Conservation (phyloP, 768 basidiomycete genomes). For the Harrya chromipes region DNA sequence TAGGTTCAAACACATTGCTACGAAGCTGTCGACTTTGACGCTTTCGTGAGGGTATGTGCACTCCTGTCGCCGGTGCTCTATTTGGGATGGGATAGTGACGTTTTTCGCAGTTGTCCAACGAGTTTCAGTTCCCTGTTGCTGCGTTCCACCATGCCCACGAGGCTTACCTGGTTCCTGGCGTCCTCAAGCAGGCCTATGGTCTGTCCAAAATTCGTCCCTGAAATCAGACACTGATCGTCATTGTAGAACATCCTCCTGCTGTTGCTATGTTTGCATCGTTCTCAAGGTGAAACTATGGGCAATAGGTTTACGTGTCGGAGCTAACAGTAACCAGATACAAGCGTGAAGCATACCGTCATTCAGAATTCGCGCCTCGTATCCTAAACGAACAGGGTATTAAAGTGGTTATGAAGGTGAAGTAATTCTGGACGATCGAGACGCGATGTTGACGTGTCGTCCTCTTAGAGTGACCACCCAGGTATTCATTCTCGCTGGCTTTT, state of each 20-base stretch:
- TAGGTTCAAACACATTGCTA: slow-evolving; percentile 51
- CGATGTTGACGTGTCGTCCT: background rate
- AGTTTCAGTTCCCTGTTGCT: slow-evolving; percentile 74
- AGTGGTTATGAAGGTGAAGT: slow-evolving; percentile 49
- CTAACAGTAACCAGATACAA: slow-evolving; percentile 41
- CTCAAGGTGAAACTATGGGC: slow-evolving; percentile 28
- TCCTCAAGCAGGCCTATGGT: slow-evolving; percentile 70
- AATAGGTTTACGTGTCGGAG: background rate
- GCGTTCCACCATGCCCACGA: slow-evolving; percentile 81
- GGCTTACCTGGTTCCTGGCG: slow-evolving; percentile 74
- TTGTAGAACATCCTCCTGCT: slow-evolving; percentile 51
- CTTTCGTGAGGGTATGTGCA: slow-evolving; percentile 55
- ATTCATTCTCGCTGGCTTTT: slow-evolving; percentile 72
- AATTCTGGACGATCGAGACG: background rate
- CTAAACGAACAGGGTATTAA: slow-evolving; percentile 47
- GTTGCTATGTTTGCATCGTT: slow-evolving; percentile 71
- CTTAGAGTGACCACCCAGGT: slow-evolving; percentile 63
- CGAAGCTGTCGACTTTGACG: slow-evolving; percentile 69
- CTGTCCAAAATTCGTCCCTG: slow-evolving; percentile 1
- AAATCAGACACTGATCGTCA: background rate
- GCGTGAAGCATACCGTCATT: slow-evolving; percentile 54
- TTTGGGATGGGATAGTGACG: background rate
- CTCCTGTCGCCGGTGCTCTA: too few relatives aligned
- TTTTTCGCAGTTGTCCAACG: slow-evolving; percentile 59
- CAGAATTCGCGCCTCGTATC: slow-evolving; percentile 55